These are phyloP conservation scores for Phytophthora crassamura DNA, from an alignment of 352 stramenopile species.

Conservation along the genomic window DNA sequence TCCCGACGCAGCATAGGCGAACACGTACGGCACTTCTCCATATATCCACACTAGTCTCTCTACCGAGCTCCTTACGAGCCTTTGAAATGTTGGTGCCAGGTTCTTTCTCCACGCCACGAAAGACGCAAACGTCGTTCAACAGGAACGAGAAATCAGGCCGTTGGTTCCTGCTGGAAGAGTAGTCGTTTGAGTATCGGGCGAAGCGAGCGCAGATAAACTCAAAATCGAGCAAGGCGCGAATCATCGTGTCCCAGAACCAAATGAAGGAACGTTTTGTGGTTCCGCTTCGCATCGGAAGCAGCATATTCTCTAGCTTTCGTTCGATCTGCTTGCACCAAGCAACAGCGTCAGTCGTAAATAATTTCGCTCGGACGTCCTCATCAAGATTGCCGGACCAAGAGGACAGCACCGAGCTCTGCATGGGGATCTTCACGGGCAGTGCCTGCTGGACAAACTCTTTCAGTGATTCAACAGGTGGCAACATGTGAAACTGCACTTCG, in stretches of 20 bases:
- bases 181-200: constrained; percentile 1
- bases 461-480: neutral
- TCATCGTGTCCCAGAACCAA: constrained; percentile 1
- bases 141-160: constrained; percentile 15
- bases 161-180: neutral
- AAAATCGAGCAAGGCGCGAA: constrained; percentile 10
- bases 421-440: constrained; percentile 6
- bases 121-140: constrained; percentile 10
- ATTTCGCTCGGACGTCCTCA: constrained; percentile 4
- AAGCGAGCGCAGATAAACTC: neutral
- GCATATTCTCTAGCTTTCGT: neutral
- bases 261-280: neutral
- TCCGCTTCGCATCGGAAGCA: neutral
- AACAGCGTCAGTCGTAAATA: neutral
- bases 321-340: neutral
- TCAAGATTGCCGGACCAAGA: neutral
- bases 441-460: constrained; percentile 4
- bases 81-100: neutral
- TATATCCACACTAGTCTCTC: neutral
- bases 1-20: constrained; percentile 15
- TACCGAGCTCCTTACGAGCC: neutral
- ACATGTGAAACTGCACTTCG: no score
- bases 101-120: constrained; percentile 16
- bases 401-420: neutral
- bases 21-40: constrained; percentile 16